These are phyloP conservation scores for Allium fistulosum DNA, from an alignment of 106 monocot species.

Conservation along the genomic window DNA sequence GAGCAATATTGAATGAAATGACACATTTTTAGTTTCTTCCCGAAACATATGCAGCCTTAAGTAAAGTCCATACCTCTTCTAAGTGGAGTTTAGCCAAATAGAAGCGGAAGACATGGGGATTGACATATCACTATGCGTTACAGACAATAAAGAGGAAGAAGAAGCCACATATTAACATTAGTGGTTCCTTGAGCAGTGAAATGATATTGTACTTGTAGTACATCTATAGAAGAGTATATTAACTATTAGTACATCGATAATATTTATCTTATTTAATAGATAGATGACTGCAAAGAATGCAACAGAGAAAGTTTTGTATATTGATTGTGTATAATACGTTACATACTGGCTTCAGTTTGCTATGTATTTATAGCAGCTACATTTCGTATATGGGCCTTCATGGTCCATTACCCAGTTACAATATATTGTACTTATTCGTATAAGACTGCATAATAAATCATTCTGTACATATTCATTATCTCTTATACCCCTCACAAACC, in stretches of 20 bases:
- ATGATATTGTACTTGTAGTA: no score
- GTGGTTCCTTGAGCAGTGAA: constrained; percentile 38
- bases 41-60: background rate
- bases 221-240: background rate
- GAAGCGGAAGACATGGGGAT: constrained; percentile 84
- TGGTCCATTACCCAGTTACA: no score
- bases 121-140: constrained; percentile 59
- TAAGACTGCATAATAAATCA: no score
- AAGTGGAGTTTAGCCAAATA: constrained; percentile 82
- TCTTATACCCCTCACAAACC: no score
- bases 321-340: no score
- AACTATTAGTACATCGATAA: background rate
- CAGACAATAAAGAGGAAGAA: constrained; percentile 71
- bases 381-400: no score
- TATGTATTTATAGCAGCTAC: no score
- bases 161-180: constrained; percentile 80
- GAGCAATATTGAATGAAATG: background rate
- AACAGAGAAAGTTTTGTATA: no score
- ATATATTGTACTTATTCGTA: no score
- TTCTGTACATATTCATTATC: no score
- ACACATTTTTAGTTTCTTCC: background rate
- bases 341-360: no score
- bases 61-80: constrained; percentile 60
- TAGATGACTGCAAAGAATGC: no score
- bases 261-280: background rate